Evolutionary conservation across 768 basidiomycete genomes (phyloP).

Genomic region (Podaxis sp.): DNA sequence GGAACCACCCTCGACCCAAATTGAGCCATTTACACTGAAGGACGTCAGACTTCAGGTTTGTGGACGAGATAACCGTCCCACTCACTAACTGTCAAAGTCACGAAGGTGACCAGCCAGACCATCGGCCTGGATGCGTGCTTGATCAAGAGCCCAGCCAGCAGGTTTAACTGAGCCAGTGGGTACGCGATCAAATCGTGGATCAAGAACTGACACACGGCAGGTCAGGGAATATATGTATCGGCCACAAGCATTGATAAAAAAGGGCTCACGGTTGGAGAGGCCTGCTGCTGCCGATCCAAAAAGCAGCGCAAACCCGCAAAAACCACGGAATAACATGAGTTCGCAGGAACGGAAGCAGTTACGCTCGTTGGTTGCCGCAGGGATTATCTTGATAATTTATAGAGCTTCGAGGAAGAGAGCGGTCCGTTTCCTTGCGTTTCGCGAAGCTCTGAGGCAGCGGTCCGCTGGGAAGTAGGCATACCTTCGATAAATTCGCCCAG

Average conservation of each 20-base stretch:
- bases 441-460: neutral
- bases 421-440: neutral
- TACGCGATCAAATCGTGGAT: constrained; percentile 31
- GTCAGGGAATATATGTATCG: neutral
- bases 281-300: constrained; percentile 1
- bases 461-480: neutral
- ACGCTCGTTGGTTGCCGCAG: neutral
- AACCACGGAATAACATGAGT: neutral
- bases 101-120: constrained; percentile 41
- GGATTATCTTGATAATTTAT: neutral
- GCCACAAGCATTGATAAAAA: neutral
- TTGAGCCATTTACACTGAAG: constrained; percentile 39
- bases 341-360: neutral
- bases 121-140: constrained; percentile 40
- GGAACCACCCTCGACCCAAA: constrained; percentile 41
- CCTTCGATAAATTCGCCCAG: neutral
- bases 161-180: constrained; percentile 39
- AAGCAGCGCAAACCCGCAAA: neutral
- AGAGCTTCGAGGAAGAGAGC: neutral
- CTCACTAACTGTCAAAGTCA: constrained; percentile 41
- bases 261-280: neutral
- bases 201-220: constrained; percentile 24
- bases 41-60: neutral
- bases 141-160: constrained; percentile 38
- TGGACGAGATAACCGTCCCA: neutral